A percentile compares a stretch with the other conserved stretches of the same genome.
phyloP scores from a whole-genome alignment of 1,284 basidiomycete genomes.

The Cutaneotrichosporon dermatis region DNA sequence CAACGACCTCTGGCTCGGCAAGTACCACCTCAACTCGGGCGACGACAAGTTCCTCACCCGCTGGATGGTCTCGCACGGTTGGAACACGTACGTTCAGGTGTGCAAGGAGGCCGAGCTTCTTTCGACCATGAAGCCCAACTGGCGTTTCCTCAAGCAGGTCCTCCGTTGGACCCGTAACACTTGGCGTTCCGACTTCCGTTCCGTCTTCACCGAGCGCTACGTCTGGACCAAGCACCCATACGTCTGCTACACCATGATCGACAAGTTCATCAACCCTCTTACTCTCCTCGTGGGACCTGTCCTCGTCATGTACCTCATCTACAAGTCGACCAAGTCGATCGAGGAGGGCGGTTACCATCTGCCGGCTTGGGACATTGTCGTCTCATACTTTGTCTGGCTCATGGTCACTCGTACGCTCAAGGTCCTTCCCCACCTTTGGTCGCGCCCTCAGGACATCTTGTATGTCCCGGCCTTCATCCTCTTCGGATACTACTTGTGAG shows the following conservation, averaged over 20 bases:
- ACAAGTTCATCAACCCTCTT: conserved; percentile 86
- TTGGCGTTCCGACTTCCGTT: conserved; percentile 81
- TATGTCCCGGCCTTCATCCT: conserved; percentile 83
- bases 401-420: conserved; percentile 77
- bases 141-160: conserved; percentile 89
- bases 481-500: conserved; percentile 66
- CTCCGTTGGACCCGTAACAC: conserved; percentile 89
- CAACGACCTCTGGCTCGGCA: conserved; percentile 85
- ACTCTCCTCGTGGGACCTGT: conserved; percentile 76
- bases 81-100: conserved; percentile 87
- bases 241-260: conserved; percentile 87
- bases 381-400: conserved; percentile 71
- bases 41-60: conserved; percentile 93
- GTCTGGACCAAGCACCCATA: conserved; percentile 86
- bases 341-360: conserved; percentile 76
- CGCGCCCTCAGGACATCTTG: conserved; percentile 75
- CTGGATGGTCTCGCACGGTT: conserved; percentile 92
- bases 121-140: conserved; percentile 92
- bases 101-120: conserved; percentile 84
- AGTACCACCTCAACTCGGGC: conserved; percentile 86
- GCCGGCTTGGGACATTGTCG: conserved; percentile 79
- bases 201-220: conserved; percentile 78
- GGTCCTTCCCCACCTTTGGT: conserved; percentile 81
- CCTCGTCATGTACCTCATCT: conserved; percentile 69
- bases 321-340: conserved; percentile 67